Evolutionary conservation across 495 filamentous ascomycete species (phyloP).

Genomic region (Penicillium diatomitis): DNA sequence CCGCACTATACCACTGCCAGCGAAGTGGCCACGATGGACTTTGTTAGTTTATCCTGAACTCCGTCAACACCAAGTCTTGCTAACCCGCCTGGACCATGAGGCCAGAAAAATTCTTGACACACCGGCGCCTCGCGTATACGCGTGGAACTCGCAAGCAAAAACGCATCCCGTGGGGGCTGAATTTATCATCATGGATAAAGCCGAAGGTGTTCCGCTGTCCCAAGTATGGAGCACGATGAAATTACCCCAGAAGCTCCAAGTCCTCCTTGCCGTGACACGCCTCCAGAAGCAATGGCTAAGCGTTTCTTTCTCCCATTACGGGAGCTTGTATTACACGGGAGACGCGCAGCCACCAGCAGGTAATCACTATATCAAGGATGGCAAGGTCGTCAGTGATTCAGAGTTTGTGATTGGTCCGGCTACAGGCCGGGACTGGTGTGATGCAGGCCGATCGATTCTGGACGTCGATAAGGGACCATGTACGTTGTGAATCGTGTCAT

Average conservation of each 20-base stretch:
- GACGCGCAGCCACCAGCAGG: neutral
- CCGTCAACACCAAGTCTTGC: neutral
- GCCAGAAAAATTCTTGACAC: neutral
- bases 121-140: neutral
- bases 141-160: neutral
- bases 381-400: neutral
- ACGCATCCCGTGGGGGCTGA: slow-evolving; percentile 20
- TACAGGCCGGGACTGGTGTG: neutral
- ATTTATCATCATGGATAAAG: slow-evolving; percentile 36
- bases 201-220: slow-evolving; percentile 24
- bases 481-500: neutral
- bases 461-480: neutral
- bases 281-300: slow-evolving; percentile 19
- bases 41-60: slow-evolving; percentile 22
- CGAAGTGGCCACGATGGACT: slow-evolving; percentile 37
- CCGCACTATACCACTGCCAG: slow-evolving; percentile 26
- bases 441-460: neutral
- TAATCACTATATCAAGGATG: neutral
- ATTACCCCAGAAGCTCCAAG: slow-evolving; percentile 14
- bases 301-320: slow-evolving; percentile 5
- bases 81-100: neutral
- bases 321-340: neutral
- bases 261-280: slow-evolving; percentile 21
- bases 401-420: neutral
- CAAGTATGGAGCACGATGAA: slow-evolving; percentile 19